Evolutionary conservation across 257 asterid genomes (phyloP).

Genomic region (Scutellaria baicalensis): DNA sequence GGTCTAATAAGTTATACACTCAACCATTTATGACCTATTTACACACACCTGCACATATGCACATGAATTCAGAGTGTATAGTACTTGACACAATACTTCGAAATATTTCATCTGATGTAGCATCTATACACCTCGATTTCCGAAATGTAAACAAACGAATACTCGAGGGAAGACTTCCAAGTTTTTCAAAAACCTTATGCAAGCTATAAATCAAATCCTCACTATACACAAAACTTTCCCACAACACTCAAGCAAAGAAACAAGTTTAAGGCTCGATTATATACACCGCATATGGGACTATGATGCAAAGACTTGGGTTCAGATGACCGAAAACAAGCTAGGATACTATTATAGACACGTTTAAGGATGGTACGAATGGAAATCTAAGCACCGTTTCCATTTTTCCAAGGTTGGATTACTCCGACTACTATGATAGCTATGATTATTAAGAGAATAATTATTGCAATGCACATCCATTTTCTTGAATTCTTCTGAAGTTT

Average conservation of each 20-base stretch:
- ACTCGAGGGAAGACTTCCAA: too few relatives aligned
- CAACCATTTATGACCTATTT: too few relatives aligned
- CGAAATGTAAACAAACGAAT: too few relatives aligned
- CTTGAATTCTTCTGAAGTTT: conserved; percentile 54
- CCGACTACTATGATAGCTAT: conserved; percentile 30
- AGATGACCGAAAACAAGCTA: conserved; percentile 1
- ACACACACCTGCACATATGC: too few relatives aligned
- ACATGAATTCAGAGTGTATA: too few relatives aligned
- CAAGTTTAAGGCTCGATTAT: background rate
- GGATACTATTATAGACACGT: background rate
- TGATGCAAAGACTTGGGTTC: background rate
- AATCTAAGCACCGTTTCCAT: conserved; percentile 33
- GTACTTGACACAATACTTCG: too few relatives aligned
- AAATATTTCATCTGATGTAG: too few relatives aligned
- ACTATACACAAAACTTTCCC: background rate
- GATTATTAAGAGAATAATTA: conserved; percentile 38
- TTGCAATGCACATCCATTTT: conserved; percentile 63
- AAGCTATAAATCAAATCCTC: background rate
- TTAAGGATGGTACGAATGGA: background rate
- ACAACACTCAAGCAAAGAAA: background rate
- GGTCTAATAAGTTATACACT: too few relatives aligned
- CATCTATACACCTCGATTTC: too few relatives aligned
- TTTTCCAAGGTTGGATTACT: conserved; percentile 49
- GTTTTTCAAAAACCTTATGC: background rate
- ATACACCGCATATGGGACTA: background rate